phyloP scores from a whole-genome alignment of 2,329 filamentous ascomycete species.

The Diaporthe australafricana region DNA sequence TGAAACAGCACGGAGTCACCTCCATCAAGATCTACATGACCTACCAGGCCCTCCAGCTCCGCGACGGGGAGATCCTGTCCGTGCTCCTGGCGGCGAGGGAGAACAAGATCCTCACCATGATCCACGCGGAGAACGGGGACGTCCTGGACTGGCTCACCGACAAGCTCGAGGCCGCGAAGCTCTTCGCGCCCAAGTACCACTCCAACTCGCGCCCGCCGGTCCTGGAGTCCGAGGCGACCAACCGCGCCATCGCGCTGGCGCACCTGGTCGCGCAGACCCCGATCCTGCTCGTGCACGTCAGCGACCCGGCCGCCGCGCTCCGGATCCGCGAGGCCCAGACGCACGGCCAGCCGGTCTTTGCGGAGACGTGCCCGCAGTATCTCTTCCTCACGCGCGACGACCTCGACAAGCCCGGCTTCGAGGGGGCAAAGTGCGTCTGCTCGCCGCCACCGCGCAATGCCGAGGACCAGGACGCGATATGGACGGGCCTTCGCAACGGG shows the following conservation, averaged over 20 bases:
- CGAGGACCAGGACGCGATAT: slow-evolving; percentile 62
- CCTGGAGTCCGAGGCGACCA: slow-evolving; percentile 64
- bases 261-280: slow-evolving; percentile 60
- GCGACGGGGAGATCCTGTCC: slow-evolving; percentile 61
- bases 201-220: slow-evolving; percentile 60
- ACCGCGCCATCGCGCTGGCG: slow-evolving; percentile 62
- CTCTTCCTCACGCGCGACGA: slow-evolving; percentile 63
- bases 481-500: slow-evolving; percentile 61
- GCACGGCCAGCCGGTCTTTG: slow-evolving; percentile 60
- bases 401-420: slow-evolving; percentile 62
- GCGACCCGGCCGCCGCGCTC: slow-evolving; percentile 56
- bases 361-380: slow-evolving; percentile 68
- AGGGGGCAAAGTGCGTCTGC: slow-evolving; percentile 67
- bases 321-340: slow-evolving; percentile 61
- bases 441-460: slow-evolving; percentile 62
- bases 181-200: slow-evolving; percentile 64
- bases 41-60: slow-evolving; percentile 60
- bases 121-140: slow-evolving; percentile 66
- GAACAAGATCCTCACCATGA: slow-evolving; percentile 64
- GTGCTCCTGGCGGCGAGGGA: slow-evolving; percentile 60
- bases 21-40: slow-evolving; percentile 66
- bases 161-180: slow-evolving; percentile 59
- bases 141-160: slow-evolving; percentile 66
- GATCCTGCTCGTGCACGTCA: slow-evolving; percentile 66
- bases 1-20: slow-evolving; percentile 56